A percentile compares a stretch with the other conserved stretches of the same genome.
Evolutionary conservation across 1,284 basidiomycete genomes (phyloP).

Genomic region (Erythrobasidium hasegawianum): DNA sequence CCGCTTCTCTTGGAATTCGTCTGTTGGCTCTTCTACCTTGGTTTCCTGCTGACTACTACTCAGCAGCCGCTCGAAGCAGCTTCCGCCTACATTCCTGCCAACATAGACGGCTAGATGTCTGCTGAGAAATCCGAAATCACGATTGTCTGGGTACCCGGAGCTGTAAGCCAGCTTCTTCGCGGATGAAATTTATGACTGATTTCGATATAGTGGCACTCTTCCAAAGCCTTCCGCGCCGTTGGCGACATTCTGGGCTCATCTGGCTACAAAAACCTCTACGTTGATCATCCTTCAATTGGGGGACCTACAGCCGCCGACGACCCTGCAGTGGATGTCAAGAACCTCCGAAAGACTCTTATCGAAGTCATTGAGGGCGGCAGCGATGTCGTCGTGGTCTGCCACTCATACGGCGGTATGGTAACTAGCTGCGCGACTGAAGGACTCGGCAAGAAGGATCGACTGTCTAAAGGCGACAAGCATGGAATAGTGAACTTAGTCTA

Average conservation of each 20-base stretch:
- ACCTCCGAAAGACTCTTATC: neutral
- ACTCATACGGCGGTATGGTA: slow-evolving; percentile 35
- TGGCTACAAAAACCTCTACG: slow-evolving; percentile 15
- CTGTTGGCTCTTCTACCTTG: no score
- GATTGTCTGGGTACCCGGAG: slow-evolving; percentile 13
- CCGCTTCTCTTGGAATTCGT: no score
- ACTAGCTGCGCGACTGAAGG: slow-evolving; percentile 33
- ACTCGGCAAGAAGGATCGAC: slow-evolving; percentile 32
- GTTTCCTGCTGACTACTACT: no score
- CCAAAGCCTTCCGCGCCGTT: slow-evolving; percentile 3
- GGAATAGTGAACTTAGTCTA: slow-evolving; percentile 16
- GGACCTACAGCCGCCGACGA: neutral
- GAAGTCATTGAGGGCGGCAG: slow-evolving; percentile 28
- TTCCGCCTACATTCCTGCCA: no score
- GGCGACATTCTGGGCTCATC: slow-evolving; percentile 7
- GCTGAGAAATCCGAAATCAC: neutral
- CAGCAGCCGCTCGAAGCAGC: no score
- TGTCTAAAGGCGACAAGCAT: slow-evolving; percentile 29
- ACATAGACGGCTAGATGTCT: no score
- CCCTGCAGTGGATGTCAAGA: slow-evolving; percentile 10
- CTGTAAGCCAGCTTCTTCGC: slow-evolving; percentile 4
- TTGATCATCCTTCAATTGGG: slow-evolving; percentile 15
- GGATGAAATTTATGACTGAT: neutral
- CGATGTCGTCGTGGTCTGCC: slow-evolving; percentile 35
- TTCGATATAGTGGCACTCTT: slow-evolving; percentile 23